Evolutionary conservation across 169 alveolate genomes (phyloP).

Genomic region (Fabrea salina): DNA sequence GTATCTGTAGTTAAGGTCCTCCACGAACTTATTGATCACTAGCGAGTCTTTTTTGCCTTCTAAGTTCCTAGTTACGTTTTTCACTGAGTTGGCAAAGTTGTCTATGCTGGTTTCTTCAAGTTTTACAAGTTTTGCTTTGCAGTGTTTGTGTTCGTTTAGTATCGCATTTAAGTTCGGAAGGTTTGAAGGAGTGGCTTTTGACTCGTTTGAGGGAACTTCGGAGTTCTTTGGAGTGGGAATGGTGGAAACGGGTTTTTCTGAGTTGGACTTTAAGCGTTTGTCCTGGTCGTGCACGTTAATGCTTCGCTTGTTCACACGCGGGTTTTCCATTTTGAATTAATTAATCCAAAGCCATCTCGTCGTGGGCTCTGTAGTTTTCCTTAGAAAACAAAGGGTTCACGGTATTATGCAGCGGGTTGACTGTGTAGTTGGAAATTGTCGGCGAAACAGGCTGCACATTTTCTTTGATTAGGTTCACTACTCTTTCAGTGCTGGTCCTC

Average conservation of each 20-base stretch:
- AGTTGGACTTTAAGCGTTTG: neutral
- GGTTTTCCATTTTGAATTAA: neutral
- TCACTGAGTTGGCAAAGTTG: neutral
- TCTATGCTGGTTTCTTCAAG: neutral
- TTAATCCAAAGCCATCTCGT: too few species aligned
- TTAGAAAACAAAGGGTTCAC: too few species aligned
- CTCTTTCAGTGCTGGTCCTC: neutral
- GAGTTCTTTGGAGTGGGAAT: neutral
- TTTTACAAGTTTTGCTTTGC: neutral
- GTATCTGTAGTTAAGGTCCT: neutral
- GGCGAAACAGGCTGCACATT: neutral
- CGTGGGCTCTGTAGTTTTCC: too few species aligned
- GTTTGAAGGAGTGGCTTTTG: neutral
- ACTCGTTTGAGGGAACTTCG: neutral
- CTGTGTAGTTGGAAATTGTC: slow-evolving; percentile 4
- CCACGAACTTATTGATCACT: neutral
- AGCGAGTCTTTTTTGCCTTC: neutral
- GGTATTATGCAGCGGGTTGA: neutral
- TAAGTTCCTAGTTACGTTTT: neutral
- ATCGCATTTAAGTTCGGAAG: neutral
- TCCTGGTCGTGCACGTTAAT: neutral
- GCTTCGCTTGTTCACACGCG: neutral
- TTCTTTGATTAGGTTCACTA: neutral
- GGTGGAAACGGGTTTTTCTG: neutral
- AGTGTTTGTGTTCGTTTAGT: neutral